Conservation (phyloP, 2,329 filamentous ascomycete species). For the Phyllosticta citrichinensis region DNA sequence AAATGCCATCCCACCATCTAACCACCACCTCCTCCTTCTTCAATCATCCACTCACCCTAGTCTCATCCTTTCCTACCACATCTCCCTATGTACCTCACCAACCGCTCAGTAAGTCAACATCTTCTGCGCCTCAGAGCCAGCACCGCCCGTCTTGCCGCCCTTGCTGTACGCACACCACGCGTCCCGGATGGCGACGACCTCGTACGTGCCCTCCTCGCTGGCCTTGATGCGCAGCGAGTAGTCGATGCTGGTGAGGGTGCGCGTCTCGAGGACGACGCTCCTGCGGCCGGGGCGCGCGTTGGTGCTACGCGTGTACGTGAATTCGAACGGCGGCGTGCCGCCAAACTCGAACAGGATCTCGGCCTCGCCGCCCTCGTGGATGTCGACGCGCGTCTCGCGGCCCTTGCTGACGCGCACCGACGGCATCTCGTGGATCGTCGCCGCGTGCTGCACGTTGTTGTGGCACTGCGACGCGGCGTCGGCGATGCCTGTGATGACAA, state of each 20-base stretch:
- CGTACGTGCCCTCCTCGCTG: constrained; percentile 91
- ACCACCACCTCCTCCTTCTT: neutral
- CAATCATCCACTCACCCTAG: neutral
- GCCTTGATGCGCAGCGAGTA: constrained; percentile 72
- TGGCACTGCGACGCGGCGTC: constrained; percentile 86
- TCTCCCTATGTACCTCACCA: neutral
- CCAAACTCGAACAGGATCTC: constrained; percentile 93
- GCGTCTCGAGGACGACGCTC: constrained; percentile 72
- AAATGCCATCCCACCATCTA: neutral
- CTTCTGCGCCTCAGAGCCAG: constrained; percentile 26
- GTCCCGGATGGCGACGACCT: constrained; percentile 94
- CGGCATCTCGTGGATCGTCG: constrained; percentile 83
- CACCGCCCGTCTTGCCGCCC: constrained; percentile 38
- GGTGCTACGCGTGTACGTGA: constrained; percentile 87
- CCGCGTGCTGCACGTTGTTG: constrained; percentile 65
- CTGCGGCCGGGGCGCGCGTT: constrained; percentile 59
- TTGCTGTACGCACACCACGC: constrained; percentile 82
- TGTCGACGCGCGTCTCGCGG: constrained; percentile 70
- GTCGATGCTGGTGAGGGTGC: constrained; percentile 76
- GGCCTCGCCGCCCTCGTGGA: constrained; percentile 91
- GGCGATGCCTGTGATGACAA: constrained; percentile 75
- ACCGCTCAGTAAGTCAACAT: constrained; percentile 25
- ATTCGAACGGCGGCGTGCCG: constrained; percentile 93
- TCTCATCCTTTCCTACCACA: neutral
- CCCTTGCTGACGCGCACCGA: constrained; percentile 86